A percentile compares a stretch with the other conserved stretches of the same genome.
These are phyloP conservation scores for Pouteria glomerata DNA, from an alignment of 148 eudicot species.

Conservation along the genomic window DNA sequence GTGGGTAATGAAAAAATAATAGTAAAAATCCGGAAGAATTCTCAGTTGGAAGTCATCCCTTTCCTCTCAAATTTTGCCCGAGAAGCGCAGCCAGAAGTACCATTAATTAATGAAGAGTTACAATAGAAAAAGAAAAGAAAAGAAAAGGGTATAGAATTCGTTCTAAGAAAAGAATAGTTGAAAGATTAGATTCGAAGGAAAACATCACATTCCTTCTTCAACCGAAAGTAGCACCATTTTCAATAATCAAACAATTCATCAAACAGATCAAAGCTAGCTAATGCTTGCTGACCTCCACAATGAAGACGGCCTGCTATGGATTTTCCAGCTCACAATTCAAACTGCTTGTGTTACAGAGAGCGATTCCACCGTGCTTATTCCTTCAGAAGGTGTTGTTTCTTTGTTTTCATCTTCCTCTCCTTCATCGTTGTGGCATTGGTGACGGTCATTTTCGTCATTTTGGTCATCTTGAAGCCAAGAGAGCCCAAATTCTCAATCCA, in stretches of 20 bases:
- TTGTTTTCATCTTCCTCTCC: conserved; percentile 10
- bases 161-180: conserved; percentile 25
- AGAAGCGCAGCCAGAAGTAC: neutral
- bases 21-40: no score
- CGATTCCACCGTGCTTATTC: conserved; percentile 2
- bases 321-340: conserved; percentile 1
- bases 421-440: conserved; percentile 5
- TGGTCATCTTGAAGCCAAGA: conserved; percentile 30
- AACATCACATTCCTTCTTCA: conserved; percentile 23
- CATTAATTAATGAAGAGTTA: neutral
- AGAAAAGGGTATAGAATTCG: neutral
- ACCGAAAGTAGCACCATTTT: neutral
- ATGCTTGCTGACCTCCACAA: neutral
- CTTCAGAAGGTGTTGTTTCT: conserved; percentile 21
- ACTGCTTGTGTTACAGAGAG: neutral
- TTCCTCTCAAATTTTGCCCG: neutral
- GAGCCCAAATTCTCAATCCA: conserved; percentile 25
- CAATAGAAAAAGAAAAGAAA: neutral
- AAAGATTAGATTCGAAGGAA: conserved; percentile 14
- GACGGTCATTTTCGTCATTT: neutral
- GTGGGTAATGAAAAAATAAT: no score
- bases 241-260: neutral
- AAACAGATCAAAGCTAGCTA: neutral
- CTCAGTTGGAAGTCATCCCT: conserved; percentile 6
- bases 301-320: conserved; percentile 2